A percentile compares a stretch with the other conserved stretches of the same genome.
Conservation (phyloP, 768 basidiomycete genomes). For the Mycena leptocephala region DNA sequence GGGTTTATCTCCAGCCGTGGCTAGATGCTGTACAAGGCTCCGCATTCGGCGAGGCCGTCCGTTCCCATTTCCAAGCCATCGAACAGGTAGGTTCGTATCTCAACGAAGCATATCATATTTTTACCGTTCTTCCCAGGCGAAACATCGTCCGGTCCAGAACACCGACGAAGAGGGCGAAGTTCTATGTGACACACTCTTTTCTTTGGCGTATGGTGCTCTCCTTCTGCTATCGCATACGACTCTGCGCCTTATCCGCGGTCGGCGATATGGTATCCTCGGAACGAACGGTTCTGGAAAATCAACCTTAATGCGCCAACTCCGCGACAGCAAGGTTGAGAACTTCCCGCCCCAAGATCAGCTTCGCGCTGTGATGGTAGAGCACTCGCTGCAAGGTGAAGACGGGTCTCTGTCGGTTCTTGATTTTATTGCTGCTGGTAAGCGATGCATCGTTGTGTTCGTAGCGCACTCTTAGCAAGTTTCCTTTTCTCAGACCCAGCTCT, state of each 20-base stretch:
- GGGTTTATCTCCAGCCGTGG: constrained; percentile 83
- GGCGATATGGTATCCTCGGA: constrained; percentile 95
- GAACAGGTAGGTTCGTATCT: constrained; percentile 68
- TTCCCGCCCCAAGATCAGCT: constrained; percentile 93
- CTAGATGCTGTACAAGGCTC: constrained; percentile 64
- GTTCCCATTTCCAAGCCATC: constrained; percentile 82
- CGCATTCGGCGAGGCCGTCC: constrained; percentile 75
- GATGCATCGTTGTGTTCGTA: constrained; percentile 2
- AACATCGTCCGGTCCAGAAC: constrained; percentile 61
- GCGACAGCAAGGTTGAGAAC: constrained; percentile 96
- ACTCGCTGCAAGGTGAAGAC: constrained; percentile 96
- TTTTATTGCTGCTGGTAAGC: constrained; percentile 88
- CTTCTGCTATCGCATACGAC: constrained; percentile 95
- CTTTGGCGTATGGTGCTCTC: constrained; percentile 95
- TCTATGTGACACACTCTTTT: constrained; percentile 94
- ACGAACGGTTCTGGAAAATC: constrained; percentile 98
- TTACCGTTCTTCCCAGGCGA: constrained; percentile 61
- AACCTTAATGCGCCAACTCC: constrained; percentile 95
- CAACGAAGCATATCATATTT: constrained; percentile 1
- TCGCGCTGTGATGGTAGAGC: constrained; percentile 96
- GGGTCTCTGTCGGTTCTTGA: constrained; percentile 86
- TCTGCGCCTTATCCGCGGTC: constrained; percentile 90
- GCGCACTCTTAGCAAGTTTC: background rate
- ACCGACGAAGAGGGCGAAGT: constrained; percentile 85
- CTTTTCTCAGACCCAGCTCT: constrained; percentile 76